phyloP scores from a whole-genome alignment of 371 early-diverging fungal genomes.

The Apophysomyces ossiformis region DNA sequence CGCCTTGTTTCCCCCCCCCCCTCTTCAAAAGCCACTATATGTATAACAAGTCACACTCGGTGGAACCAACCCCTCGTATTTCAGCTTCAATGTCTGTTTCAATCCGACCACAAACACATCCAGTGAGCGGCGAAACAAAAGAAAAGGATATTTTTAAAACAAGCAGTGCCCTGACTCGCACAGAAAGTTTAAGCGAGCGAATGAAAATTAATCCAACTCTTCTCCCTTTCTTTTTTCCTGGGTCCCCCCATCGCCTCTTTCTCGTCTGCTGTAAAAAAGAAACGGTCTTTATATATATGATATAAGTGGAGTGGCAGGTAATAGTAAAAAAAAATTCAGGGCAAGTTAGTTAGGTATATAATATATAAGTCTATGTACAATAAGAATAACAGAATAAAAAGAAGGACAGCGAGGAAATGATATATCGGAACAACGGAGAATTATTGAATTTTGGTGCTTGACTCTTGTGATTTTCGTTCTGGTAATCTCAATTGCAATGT shows the following conservation, averaged over 20 bases:
- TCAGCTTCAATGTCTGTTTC: too few relatives aligned
- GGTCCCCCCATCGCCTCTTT: neutral
- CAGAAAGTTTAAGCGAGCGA: constrained; percentile 7
- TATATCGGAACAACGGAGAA: neutral
- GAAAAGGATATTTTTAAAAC: neutral
- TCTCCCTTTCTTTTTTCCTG: neutral
- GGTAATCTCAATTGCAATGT: constrained; percentile 1
- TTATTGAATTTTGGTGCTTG: neutral
- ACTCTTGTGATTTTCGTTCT: neutral
- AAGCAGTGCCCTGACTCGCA: neutral
- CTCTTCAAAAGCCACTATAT: neutral
- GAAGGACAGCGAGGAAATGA: neutral
- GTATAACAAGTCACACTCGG: neutral
- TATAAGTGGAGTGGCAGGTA: too few relatives aligned
- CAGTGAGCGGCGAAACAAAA: neutral
- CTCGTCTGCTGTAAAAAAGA: too few relatives aligned
- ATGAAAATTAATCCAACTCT: neutral
- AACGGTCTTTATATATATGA: too few relatives aligned
- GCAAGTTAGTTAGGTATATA: neutral
- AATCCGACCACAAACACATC: too few relatives aligned
- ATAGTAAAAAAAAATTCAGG: too few relatives aligned
- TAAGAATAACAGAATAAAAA: neutral
- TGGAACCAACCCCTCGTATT: too few relatives aligned
- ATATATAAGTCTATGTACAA: constrained; percentile 1
- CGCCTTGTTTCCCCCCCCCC: too few relatives aligned